Evolutionary conservation across 108 stramenopile genomes (phyloP).

Genomic region (Fragilaria crotonensis): DNA sequence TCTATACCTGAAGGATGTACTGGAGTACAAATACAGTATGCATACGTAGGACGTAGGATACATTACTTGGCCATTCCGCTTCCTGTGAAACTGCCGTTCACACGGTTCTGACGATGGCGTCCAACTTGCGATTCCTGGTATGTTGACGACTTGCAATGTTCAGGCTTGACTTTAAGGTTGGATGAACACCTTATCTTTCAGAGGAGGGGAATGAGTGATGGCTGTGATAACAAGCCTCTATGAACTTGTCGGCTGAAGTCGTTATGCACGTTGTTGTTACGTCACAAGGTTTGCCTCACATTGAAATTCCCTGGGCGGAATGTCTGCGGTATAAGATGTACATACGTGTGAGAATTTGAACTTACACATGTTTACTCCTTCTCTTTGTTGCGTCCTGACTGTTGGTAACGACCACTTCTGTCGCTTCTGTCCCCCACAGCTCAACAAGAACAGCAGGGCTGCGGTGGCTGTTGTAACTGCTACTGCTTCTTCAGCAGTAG

Average conservation of each 20-base stretch:
- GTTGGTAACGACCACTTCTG: background rate
- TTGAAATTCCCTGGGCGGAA: background rate
- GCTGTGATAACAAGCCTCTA: no score
- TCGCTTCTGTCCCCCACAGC: background rate
- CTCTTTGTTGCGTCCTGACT: background rate
- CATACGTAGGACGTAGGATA: no score
- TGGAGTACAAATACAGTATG: no score
- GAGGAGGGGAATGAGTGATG: no score
- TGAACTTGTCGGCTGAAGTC: no score
- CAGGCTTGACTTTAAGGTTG: no score
- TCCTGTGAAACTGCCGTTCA: no score
- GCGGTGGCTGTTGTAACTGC: constrained; percentile 21
- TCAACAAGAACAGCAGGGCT: constrained; percentile 10
- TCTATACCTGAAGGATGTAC: no score
- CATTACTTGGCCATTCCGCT: no score
- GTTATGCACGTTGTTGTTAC: no score
- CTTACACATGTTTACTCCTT: background rate
- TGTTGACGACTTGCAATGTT: no score
- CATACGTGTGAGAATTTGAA: background rate
- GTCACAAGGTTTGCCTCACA: background rate
- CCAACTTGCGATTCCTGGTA: constrained; percentile 2
- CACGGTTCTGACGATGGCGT: constrained; percentile 10
- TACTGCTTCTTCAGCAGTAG: constrained; percentile 10
- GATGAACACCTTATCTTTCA: no score
- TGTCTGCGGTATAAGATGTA: background rate